phyloP scores from a whole-genome alignment of 768 basidiomycete species.

The Suillus spraguei region DNA sequence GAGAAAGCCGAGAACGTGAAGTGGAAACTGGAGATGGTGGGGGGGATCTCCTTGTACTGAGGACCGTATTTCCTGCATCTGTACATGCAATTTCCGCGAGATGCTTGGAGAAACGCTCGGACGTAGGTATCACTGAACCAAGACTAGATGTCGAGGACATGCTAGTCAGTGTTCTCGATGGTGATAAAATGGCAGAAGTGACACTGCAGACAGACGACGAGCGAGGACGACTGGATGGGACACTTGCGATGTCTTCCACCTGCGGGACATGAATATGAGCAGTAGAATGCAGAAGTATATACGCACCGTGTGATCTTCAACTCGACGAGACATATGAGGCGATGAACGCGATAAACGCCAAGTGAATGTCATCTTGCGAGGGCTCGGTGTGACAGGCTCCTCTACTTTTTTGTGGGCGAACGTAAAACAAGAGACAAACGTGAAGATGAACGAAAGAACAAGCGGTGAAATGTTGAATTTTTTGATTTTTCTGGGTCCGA shows the following conservation, averaged over 20 bases:
- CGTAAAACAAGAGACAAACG: constrained; percentile 14
- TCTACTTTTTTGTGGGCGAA: constrained; percentile 11
- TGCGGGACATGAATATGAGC: background rate
- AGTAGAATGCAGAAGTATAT: background rate
- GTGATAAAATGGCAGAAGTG: constrained; percentile 7
- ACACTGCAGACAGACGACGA: background rate
- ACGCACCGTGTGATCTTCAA: constrained; percentile 21
- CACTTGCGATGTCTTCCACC: background rate
- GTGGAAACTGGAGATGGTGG: constrained; percentile 16
- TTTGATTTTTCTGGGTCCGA: constrained; percentile 21
- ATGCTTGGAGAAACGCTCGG: constrained; percentile 28
- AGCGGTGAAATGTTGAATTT: constrained; percentile 31
- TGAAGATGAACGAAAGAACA: constrained; percentile 30
- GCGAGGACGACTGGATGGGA: constrained; percentile 1
- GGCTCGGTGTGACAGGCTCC: constrained; percentile 18
- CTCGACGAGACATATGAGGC: constrained; percentile 23
- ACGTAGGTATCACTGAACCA: constrained; percentile 29
- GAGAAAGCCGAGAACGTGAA: constrained; percentile 3
- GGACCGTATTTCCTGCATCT: constrained; percentile 10
- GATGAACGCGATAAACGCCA: constrained; percentile 33
- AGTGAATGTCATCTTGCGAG: constrained; percentile 28
- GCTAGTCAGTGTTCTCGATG: constrained; percentile 18
- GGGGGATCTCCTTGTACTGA: constrained; percentile 2
- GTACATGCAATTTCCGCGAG: constrained; percentile 13
- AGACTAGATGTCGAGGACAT: constrained; percentile 31